A percentile compares a stretch with the other conserved stretches of the same genome.
phyloP scores from a whole-genome alignment of 768 basidiomycete species.

The Tricholoma hemisulphureum region DNA sequence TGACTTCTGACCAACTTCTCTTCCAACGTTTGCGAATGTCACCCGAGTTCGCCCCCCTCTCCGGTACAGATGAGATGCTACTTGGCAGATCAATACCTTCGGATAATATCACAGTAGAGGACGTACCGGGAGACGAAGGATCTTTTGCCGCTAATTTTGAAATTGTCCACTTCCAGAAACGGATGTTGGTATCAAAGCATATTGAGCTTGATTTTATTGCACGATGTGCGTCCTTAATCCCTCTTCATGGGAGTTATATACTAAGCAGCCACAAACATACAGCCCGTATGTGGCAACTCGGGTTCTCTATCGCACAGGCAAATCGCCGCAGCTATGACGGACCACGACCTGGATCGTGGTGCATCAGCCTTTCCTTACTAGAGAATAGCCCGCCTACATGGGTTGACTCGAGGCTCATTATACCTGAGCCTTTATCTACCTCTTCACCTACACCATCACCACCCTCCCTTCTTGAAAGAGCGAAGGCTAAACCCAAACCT shows the following conservation, averaged over 20 bases:
- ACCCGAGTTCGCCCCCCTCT: slow-evolving; percentile 51
- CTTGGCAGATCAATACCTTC: slow-evolving; percentile 42
- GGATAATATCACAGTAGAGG: slow-evolving; percentile 57
- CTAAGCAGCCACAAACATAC: background rate
- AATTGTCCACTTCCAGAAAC: slow-evolving; percentile 61
- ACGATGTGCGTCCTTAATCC: slow-evolving; percentile 30
- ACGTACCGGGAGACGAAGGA: slow-evolving; percentile 47
- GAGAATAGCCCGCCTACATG: slow-evolving; percentile 60
- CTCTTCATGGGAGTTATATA: slow-evolving; percentile 1
- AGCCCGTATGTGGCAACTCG: slow-evolving; percentile 60
- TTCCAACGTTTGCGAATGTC: slow-evolving; percentile 59
- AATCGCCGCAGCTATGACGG: background rate
- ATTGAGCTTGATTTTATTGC: slow-evolving; percentile 68
- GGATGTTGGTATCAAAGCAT: slow-evolving; percentile 61
- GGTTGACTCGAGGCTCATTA: slow-evolving; percentile 51
- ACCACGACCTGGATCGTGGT: slow-evolving; percentile 42
- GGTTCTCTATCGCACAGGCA: slow-evolving; percentile 37
- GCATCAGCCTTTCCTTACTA: slow-evolving; percentile 48
- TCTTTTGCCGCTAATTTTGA: slow-evolving; percentile 54
- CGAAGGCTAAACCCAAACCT: slow-evolving; percentile 18
- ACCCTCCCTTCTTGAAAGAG: slow-evolving; percentile 9
- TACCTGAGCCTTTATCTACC: slow-evolving; percentile 29
- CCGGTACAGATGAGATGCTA: slow-evolving; percentile 53
- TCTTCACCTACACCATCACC: slow-evolving; percentile 4
- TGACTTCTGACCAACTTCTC: slow-evolving; percentile 57